Base-by-base conservation (phyloP, 2,329 filamentous ascomycete species). In the Graphium sp. region DNA sequence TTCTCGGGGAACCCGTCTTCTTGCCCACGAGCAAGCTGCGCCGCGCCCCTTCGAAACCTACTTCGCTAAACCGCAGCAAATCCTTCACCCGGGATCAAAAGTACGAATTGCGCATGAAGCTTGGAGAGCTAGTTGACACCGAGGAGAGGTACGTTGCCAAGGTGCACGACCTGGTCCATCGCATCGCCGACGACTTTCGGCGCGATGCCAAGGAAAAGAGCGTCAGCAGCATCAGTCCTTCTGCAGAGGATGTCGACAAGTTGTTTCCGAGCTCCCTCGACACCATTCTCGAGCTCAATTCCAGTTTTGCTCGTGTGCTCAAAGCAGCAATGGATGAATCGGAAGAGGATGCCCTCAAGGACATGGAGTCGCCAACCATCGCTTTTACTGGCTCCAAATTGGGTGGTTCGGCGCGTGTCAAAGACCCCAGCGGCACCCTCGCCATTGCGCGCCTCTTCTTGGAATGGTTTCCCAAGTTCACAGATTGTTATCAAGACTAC, bases 91-190 rank as follows among this genome's bases (percentile, higher is more conserved):
- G 73, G 39, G 73, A 79, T 32, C 82, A 94, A 44, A 91, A 92
- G 45, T 66, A 84, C 39, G 78, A 79, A 29, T 57, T 94, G 39
- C 73, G 85, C 22, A 77, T 85, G 50, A 87, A 93, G 49, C 74
- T 98, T 62, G 74, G 71, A 34, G 89, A 98, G 49, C 56, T 95
- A 34, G 70, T 94, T 19, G 81, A 92, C 42, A 98, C 89, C 0
- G 89, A 98, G 49, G 83, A 89, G 46, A 76, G 82, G 48, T 98
- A 95, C 50, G 83, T 98, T 23, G 65, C 68, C 41, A 94, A 95
- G 49, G 55, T 98, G 32, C 71, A 80, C 35, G 80, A 89, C 39
- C 55, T 98, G 34, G 78, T 93, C 23, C 72, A 79, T 36, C 71
- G 76, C 34, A 72, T 94, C 18, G 83, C 83, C 16, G 69, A 72